phyloP scores from a whole-genome alignment of 2,329 filamentous ascomycete species.

The Penicillium nordicum region DNA sequence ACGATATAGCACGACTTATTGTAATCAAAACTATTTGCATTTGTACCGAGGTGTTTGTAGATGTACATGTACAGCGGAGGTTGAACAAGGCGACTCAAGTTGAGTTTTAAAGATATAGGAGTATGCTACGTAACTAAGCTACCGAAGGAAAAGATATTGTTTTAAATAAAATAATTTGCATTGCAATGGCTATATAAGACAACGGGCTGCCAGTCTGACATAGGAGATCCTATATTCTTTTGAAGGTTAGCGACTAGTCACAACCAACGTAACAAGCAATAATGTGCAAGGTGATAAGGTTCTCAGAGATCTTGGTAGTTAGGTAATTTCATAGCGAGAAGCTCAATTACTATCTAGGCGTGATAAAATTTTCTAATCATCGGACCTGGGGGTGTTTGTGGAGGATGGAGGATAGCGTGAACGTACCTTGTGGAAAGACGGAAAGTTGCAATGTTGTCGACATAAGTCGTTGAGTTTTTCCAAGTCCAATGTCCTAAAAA shows the following conservation, averaged over 20 bases:
- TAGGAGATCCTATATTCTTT: slow-evolving; percentile 2
- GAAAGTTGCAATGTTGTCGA: background rate
- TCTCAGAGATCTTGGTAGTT: slow-evolving; percentile 70
- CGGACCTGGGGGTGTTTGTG: slow-evolving; percentile 39
- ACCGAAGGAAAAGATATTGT: background rate
- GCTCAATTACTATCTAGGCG: slow-evolving; percentile 69
- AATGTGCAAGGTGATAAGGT: slow-evolving; percentile 23
- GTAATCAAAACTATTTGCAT: slow-evolving; percentile 24
- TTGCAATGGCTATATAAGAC: slow-evolving; percentile 1
- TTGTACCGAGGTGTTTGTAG: background rate
- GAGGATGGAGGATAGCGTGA: background rate
- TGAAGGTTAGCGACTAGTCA: slow-evolving; percentile 22
- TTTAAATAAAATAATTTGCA: background rate
- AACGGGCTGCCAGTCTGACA: background rate
- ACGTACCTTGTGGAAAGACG: slow-evolving; percentile 24
- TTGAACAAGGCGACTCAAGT: background rate
- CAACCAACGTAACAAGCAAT: slow-evolving; percentile 16
- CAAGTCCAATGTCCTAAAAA: slow-evolving; percentile 6
- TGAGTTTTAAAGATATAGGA: too few species aligned
- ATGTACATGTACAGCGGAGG: too few species aligned
- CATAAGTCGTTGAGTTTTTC: background rate
- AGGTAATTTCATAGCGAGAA: slow-evolving; percentile 55
- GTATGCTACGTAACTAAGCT: background rate
- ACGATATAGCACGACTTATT: slow-evolving; percentile 29
- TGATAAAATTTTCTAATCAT: slow-evolving; percentile 61